Conservation (phyloP, 225 moss, liverwort and hornwort genomes). For the Bryum argenteum region DNA sequence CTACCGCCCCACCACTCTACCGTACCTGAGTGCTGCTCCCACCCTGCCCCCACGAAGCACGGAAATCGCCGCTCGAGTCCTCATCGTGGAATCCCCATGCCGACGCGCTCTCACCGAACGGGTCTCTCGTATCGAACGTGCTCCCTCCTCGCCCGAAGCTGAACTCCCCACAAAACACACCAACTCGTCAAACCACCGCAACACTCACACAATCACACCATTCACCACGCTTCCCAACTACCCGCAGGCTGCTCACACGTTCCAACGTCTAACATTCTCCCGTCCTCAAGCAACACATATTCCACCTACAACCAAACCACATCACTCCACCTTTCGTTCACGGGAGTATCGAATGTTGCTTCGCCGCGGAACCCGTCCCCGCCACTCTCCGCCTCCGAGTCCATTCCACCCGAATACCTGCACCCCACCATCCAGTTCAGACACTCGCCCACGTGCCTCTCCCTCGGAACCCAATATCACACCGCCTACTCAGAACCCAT, state of each 20-base stretch:
- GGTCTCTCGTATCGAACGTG: slow-evolving; percentile 44
- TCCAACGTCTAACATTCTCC: too few relatives aligned
- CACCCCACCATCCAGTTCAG: slow-evolving; percentile 19
- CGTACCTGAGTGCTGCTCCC: slow-evolving; percentile 53
- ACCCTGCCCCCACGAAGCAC: slow-evolving; percentile 49
- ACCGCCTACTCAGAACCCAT: not conserved
- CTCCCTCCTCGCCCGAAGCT: slow-evolving; percentile 48
- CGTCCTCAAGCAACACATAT: not conserved
- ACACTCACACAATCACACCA: too few relatives aligned
- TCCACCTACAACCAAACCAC: too few relatives aligned
- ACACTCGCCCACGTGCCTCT: not conserved
- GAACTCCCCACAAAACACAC: slow-evolving; percentile 6
- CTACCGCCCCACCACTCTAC: not conserved
- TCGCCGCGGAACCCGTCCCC: slow-evolving; percentile 68
- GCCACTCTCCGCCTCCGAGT: slow-evolving; percentile 52
- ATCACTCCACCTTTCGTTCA: slow-evolving; percentile 56
- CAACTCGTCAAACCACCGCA: not conserved
- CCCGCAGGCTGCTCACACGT: too few relatives aligned
- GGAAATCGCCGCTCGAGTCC: slow-evolving; percentile 51
- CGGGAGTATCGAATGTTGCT: slow-evolving; percentile 69
- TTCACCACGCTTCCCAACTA: not conserved
- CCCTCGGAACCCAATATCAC: not conserved
- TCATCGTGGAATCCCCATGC: slow-evolving; percentile 58
- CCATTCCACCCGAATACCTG: slow-evolving; percentile 73
- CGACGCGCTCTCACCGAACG: slow-evolving; percentile 45